These are phyloP conservation scores for Populus euphratica DNA, from an alignment of 345 rosid species.

Conservation along the genomic window DNA sequence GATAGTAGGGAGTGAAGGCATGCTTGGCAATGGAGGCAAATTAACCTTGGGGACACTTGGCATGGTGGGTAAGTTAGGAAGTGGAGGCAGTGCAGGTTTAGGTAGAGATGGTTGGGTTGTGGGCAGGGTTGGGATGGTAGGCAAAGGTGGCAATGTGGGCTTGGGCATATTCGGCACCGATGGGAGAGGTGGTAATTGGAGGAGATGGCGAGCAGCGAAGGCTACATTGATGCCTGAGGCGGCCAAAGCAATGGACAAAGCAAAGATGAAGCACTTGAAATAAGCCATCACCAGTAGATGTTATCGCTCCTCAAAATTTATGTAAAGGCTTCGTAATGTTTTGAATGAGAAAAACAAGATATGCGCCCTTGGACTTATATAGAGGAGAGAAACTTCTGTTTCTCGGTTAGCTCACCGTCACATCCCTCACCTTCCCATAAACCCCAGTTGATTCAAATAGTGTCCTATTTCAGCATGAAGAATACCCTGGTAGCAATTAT, in stretches of 20 bases:
- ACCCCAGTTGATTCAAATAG: no score
- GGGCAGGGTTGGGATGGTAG: not conserved
- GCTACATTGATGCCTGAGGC: not conserved
- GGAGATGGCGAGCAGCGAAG: not conserved
- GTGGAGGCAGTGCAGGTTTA: not conserved
- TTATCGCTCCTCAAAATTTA: not conserved
- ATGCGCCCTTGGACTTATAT: no score
- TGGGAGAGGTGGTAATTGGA: not conserved
- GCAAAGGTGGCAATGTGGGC: not conserved
- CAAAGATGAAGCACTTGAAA: not conserved
- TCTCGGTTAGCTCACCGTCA: no score
- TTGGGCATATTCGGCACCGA: not conserved
- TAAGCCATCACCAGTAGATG: not conserved
- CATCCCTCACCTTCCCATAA: no score
- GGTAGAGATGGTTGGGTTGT: not conserved
- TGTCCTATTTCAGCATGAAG: no score
- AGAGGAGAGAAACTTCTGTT: no score
- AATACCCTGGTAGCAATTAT: no score
- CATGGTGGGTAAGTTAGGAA: no score
- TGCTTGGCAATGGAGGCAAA: not conserved
- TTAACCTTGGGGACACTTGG: no score
- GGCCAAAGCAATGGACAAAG: not conserved
- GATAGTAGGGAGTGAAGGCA: not conserved
- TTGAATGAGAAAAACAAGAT: not conserved
- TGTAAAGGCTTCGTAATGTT: not conserved